phyloP scores from a whole-genome alignment of 2,329 filamentous ascomycete species.

The Parascedosporium putredinis region DNA sequence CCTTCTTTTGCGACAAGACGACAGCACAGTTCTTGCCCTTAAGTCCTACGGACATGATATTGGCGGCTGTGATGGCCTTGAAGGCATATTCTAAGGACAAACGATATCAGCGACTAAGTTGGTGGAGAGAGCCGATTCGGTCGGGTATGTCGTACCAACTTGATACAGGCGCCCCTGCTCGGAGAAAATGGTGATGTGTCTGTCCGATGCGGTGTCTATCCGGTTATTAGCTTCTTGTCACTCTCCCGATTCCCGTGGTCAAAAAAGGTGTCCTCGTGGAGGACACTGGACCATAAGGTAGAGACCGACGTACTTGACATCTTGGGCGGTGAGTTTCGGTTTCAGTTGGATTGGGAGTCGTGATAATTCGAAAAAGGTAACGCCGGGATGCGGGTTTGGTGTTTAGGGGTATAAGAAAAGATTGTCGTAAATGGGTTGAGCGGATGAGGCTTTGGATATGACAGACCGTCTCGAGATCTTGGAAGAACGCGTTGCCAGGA shows the following conservation, averaged over 20 bases:
- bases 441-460: neutral
- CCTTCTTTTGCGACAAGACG: slow-evolving; percentile 98
- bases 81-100: slow-evolving; percentile 84
- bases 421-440: neutral
- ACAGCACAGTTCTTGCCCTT: slow-evolving; percentile 96
- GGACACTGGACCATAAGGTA: slow-evolving; percentile 9
- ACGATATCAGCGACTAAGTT: slow-evolving; percentile 6
- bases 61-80: slow-evolving; percentile 98
- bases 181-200: slow-evolving; percentile 99
- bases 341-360: neutral
- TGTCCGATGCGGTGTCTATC: slow-evolving; percentile 69
- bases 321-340: slow-evolving; percentile 19
- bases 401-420: too few species aligned
- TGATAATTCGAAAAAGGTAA: too few species aligned
- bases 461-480: neutral
- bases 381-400: too few species aligned
- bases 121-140: neutral
- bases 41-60: slow-evolving; percentile 96
- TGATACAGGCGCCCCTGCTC: slow-evolving; percentile 97
- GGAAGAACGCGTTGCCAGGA: slow-evolving; percentile 9
- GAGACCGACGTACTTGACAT: slow-evolving; percentile 42
- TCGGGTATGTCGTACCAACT: slow-evolving; percentile 68
- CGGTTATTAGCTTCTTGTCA: slow-evolving; percentile 26
- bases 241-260: too few species aligned
- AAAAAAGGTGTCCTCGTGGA: slow-evolving; percentile 43